phyloP scores from a whole-genome alignment of 805 yeast genomes.

The Spencermartinsiella europaea region DNA sequence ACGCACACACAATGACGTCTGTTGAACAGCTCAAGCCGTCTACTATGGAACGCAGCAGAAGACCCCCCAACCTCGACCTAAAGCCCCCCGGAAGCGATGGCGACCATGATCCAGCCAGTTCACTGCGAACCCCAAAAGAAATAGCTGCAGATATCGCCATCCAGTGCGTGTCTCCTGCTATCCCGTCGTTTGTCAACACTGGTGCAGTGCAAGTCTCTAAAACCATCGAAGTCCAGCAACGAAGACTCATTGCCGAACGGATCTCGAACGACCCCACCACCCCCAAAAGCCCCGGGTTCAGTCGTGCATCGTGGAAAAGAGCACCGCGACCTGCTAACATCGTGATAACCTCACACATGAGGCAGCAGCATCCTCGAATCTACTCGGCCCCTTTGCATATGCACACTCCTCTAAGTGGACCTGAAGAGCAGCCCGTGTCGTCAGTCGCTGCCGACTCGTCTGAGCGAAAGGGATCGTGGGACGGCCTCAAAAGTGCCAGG shows the following conservation, averaged over 20 bases:
- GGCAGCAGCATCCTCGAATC: conserved; percentile 1
- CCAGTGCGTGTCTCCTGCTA: conserved; percentile 29
- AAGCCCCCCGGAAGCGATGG: background rate
- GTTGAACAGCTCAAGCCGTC: too few species aligned
- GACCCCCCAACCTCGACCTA: background rate
- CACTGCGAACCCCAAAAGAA: conserved; percentile 24
- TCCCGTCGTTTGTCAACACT: conserved; percentile 22
- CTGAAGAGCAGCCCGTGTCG: background rate
- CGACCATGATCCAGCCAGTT: background rate
- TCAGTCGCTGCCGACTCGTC: background rate
- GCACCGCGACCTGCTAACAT: conserved; percentile 1
- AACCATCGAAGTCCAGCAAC: conserved; percentile 27
- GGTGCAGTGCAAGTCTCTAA: conserved; percentile 24
- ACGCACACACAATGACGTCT: too few species aligned
- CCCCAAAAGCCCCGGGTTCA: conserved; percentile 1
- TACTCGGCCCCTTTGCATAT: conserved; percentile 2
- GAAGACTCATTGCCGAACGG: conserved; percentile 25
- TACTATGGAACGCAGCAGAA: background rate
- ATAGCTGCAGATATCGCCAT: conserved; percentile 29
- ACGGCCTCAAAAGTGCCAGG: background rate
- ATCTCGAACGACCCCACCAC: conserved; percentile 5
- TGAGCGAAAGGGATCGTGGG: background rate
- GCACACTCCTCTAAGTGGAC: background rate
- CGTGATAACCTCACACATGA: background rate
- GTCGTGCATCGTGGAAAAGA: background rate